Evolutionary conservation across 2,329 filamentous ascomycete genomes (phyloP), one percentile per base, ranked within the genome.

Genomic region (Beauveria sp.): DNA sequence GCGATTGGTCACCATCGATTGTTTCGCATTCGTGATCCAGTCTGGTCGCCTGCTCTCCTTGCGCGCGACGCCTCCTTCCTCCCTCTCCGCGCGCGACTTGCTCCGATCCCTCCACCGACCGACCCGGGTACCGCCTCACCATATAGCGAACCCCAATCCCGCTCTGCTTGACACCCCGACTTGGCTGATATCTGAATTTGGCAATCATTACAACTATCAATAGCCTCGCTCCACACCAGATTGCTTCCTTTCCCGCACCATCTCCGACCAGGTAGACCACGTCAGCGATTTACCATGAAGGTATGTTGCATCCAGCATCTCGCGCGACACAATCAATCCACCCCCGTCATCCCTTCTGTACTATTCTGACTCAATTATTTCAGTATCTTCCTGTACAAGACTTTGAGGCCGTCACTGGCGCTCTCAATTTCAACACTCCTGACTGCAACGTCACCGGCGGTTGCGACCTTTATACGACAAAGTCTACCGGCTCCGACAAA

Each of bases 391-490:
- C 93, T 63, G 84, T 96, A 65, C 88, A 87, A 75, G 90, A 96
- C 67, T 92, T 97, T 72, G 92, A 97, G 75, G 86, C 89, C 74
- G 90, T 97, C 67, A 93, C 92, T 63, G 89, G 89, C 77, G 90
- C 93, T 65, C 86, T 99, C 71, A 97, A 96, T 73, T 97, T 97
- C 80, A 91, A 94, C 70, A 97, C 93, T 1, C 86, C 90, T 56
- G 93, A 97, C 72, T 92, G 91, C 71, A 90, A 93, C 67, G 89
- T 99, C 63, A 88, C 92, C 30, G 94, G 94, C 68, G 90, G 91
- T 66, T 97, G 93, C 80, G 94, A 99, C 74, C 83, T 97, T 20
- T 99, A 97, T 80, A 97, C 93, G 10, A 97, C 92, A 28, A 99
- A 99, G 76, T 92, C 94, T 34, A 92, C 93, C 60, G 92, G 92